phyloP scores from a whole-genome alignment of 352 stramenopile genomes.

The Pythium chondricola region DNA sequence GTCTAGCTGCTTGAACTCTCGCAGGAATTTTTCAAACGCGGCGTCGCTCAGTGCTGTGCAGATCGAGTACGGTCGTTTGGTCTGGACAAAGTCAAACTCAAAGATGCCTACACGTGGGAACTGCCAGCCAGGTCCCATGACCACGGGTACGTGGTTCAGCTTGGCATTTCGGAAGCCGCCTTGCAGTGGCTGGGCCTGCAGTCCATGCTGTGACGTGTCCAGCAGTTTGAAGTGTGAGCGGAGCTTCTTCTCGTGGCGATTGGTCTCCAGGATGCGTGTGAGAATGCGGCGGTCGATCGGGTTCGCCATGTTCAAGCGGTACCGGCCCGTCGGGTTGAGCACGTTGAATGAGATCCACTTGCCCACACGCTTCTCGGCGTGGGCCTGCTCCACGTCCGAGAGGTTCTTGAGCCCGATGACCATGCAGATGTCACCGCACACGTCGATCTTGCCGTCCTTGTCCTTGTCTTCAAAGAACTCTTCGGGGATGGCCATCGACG shows the following conservation, averaged over 20 bases:
- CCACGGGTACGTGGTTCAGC: conserved; percentile 52
- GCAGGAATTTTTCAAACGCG: conserved; percentile 68
- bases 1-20: conserved; percentile 71
- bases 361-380: conserved; percentile 63
- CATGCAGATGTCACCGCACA: conserved; percentile 73
- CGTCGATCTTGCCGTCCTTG: conserved; percentile 73
- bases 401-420: conserved; percentile 60
- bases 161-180: conserved; percentile 53
- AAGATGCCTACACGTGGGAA: conserved; percentile 58
- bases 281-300: conserved; percentile 67
- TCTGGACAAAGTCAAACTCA: conserved; percentile 73
- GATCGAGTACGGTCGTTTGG: conserved; percentile 37
- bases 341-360: conserved; percentile 80
- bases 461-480: conserved; percentile 82
- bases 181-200: conserved; percentile 29
- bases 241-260: conserved; percentile 48
- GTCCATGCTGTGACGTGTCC: conserved; percentile 55
- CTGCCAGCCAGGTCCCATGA: conserved; percentile 46
- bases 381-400: conserved; percentile 58
- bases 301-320: conserved; percentile 65
- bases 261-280: conserved; percentile 61
- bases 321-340: conserved; percentile 56
- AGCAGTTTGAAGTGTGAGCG: conserved; percentile 48
- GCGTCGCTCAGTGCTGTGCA: conserved; percentile 58
- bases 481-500: conserved; percentile 40